These are phyloP conservation scores for Neofusicoccum laricinum DNA, from an alignment of 2,329 filamentous ascomycete genomes.

Conservation along the genomic window DNA sequence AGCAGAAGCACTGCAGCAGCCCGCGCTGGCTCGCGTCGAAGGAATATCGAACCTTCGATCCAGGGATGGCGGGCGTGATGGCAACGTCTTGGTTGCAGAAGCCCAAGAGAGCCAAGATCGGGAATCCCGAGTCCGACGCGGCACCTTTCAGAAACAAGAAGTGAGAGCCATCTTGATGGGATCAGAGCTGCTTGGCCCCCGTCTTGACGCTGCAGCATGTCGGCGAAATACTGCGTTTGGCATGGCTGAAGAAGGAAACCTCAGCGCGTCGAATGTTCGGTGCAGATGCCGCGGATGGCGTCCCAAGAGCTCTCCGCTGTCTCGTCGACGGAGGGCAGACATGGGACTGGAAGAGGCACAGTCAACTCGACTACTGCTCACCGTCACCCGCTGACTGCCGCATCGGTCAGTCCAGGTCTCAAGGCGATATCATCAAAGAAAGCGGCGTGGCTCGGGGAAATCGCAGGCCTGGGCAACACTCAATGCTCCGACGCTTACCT, in stretches of 20 bases:
- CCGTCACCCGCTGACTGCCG: background rate
- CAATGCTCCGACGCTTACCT: background rate
- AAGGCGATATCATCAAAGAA: background rate
- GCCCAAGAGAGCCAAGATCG: background rate
- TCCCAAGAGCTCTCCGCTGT: background rate
- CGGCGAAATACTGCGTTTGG: background rate
- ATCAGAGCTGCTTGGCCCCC: background rate
- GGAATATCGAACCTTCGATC: background rate
- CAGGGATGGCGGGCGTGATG: background rate
- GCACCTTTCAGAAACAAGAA: background rate
- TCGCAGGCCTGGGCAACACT: background rate
- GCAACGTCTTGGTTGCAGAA: background rate
- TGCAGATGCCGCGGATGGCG: background rate
- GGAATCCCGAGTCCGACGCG: background rate
- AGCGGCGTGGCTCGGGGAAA: background rate
- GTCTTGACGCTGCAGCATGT: background rate
- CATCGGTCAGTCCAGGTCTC: background rate
- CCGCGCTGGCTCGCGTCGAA: conserved; percentile 7
- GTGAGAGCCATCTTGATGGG: background rate
- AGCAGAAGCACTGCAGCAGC: background rate
- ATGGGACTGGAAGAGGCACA: background rate
- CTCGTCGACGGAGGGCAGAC: background rate
- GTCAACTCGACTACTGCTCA: background rate
- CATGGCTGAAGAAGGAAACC: no score
- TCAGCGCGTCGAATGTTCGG: background rate